phyloP scores from a whole-genome alignment of 2,329 filamentous ascomycete genomes.

The Talaromyces sp. region DNA sequence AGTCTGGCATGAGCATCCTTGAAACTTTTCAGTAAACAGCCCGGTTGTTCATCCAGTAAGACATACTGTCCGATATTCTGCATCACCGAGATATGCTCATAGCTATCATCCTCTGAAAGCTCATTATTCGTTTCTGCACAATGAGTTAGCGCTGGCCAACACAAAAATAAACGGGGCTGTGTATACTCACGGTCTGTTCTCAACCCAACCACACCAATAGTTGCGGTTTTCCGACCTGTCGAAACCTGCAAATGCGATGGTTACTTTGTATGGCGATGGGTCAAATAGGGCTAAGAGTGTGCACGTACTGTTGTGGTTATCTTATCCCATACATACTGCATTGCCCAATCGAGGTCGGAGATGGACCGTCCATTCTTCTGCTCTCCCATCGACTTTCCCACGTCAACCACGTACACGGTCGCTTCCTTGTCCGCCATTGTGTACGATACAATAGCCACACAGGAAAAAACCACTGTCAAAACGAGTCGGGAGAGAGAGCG shows the following conservation, averaged over 20 bases:
- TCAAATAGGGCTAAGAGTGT: neutral
- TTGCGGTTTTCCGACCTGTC: slow-evolving; percentile 68
- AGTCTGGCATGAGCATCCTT: slow-evolving; percentile 60
- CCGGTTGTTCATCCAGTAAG: slow-evolving; percentile 21
- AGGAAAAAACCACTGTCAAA: neutral
- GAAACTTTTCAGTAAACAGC: neutral
- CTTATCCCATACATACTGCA: slow-evolving; percentile 94
- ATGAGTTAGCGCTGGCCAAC: neutral
- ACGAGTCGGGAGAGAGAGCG: neutral
- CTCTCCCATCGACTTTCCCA: slow-evolving; percentile 78
- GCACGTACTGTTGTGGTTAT: slow-evolving; percentile 65
- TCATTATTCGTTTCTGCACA: slow-evolving; percentile 59
- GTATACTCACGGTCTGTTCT: slow-evolving; percentile 60
- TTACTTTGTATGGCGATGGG: neutral
- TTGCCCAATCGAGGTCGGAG: slow-evolving; percentile 80
- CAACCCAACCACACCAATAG: slow-evolving; percentile 74
- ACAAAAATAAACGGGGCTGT: neutral
- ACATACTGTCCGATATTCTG: slow-evolving; percentile 59
- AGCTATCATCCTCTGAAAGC: slow-evolving; percentile 63
- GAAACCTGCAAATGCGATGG: slow-evolving; percentile 39
- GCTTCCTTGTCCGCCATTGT: slow-evolving; percentile 90
- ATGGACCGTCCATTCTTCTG: slow-evolving; percentile 65
- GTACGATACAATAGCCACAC: slow-evolving; percentile 2
- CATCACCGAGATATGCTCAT: slow-evolving; percentile 75
- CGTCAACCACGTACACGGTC: slow-evolving; percentile 84